These are phyloP conservation scores for Penicillium macrosclerotiorum DNA, from an alignment of 495 filamentous ascomycete species.

Conservation along the genomic window DNA sequence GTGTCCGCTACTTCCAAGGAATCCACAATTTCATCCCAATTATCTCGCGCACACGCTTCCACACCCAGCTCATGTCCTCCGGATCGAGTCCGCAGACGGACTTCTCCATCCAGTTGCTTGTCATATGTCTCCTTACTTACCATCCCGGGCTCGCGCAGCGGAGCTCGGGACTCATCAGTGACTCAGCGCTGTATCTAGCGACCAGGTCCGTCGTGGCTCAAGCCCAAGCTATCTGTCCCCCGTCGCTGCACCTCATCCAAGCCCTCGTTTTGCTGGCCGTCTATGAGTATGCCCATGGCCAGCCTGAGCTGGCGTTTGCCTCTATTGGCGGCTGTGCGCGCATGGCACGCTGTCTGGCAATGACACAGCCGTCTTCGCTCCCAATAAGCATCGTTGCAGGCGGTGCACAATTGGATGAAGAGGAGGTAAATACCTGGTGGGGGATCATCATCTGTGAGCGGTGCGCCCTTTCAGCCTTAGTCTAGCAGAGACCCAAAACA, in stretches of 20 bases:
- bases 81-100: constrained; percentile 6
- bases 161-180: constrained; percentile 2
- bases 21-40: constrained; percentile 36
- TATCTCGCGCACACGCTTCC: constrained; percentile 31
- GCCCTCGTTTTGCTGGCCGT: constrained; percentile 30
- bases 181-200: constrained; percentile 30
- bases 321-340: constrained; percentile 31
- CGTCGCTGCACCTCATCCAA: constrained; percentile 35
- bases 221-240: constrained; percentile 23
- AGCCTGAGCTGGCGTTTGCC: constrained; percentile 24
- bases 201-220: constrained; percentile 36
- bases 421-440: constrained; percentile 37
- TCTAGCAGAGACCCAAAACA: no score
- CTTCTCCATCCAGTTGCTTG: constrained; percentile 35
- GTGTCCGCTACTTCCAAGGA: constrained; percentile 32
- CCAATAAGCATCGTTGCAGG: background rate
- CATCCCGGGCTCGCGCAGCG: background rate
- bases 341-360: constrained; percentile 22
- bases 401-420: constrained; percentile 3
- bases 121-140: constrained; percentile 33
- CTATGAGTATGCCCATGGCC: constrained; percentile 30
- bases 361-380: constrained; percentile 19
- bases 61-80: constrained; percentile 17
- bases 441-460: constrained; percentile 14
- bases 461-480: no score